phyloP scores from a whole-genome alignment of 2,329 filamentous ascomycete genomes.

The Grosmannia penicillata region DNA sequence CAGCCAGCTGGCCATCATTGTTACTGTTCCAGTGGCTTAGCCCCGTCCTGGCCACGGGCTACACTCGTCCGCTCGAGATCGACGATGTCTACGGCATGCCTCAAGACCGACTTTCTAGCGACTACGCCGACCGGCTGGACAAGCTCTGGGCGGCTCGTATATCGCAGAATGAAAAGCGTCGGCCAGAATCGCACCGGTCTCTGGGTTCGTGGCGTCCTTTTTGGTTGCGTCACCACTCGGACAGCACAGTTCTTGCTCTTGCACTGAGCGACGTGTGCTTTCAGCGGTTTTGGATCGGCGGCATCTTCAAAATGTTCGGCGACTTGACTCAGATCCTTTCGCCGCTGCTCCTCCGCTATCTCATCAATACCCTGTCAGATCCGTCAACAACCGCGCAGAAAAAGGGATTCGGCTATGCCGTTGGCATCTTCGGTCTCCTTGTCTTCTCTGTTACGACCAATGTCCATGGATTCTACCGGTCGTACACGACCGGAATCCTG shows the following conservation, averaged over 20 bases:
- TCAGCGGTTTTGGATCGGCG: conserved; percentile 16
- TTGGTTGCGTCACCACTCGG: conserved; percentile 13
- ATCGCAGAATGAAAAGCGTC: conserved; percentile 7
- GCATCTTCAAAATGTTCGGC: conserved; percentile 14
- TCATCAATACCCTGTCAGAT: conserved; percentile 11
- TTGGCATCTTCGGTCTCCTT: conserved; percentile 13
- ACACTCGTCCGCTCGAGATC: conserved; percentile 11
- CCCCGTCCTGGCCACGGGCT: conserved; percentile 11
- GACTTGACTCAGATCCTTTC: conserved; percentile 14
- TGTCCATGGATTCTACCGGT: conserved; percentile 15
- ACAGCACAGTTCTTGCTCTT: conserved; percentile 14
- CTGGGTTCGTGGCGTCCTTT: conserved; percentile 11
- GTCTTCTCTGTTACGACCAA: conserved; percentile 14
- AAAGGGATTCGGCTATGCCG: conserved; percentile 13
- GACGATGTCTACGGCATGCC: conserved; percentile 12
- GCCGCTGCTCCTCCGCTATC: conserved; percentile 14
- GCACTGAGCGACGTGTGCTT: conserved; percentile 18
- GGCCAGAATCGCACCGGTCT: background rate
- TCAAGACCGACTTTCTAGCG: conserved; percentile 4
- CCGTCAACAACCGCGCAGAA: conserved; percentile 11
- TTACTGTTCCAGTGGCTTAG: conserved; percentile 14
- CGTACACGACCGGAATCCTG: conserved; percentile 5
- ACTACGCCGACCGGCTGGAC: conserved; percentile 13
- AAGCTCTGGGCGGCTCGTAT: conserved; percentile 10
- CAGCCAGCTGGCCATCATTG: conserved; percentile 11